Conservation (phyloP, 2,329 filamentous ascomycete species). For the Ascochyta lentis region DNA sequence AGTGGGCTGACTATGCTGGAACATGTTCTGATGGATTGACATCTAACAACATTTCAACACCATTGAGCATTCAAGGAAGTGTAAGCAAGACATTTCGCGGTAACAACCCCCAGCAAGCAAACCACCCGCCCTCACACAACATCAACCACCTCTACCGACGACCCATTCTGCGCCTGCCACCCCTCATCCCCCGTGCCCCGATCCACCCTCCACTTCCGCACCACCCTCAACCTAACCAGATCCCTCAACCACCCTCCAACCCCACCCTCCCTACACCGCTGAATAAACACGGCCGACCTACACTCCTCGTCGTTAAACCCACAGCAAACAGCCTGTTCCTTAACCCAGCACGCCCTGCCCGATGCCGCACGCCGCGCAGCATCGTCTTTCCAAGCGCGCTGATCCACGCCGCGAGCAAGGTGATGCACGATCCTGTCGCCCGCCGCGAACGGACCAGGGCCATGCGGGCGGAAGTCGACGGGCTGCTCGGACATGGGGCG, state of each 20-base stretch:
- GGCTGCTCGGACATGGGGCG: neutral
- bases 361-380: too few relatives aligned
- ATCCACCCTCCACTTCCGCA: conserved; percentile 3
- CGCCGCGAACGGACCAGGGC: neutral
- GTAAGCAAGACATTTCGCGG: too few relatives aligned
- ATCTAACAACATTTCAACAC: too few relatives aligned
- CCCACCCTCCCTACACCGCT: neutral
- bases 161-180: conserved; percentile 2
- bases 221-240: neutral
- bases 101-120: neutral
- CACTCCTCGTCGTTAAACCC: neutral
- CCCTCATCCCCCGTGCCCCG: neutral
- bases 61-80: too few relatives aligned
- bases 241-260: neutral
- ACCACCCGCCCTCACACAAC: neutral
- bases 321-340: conserved; percentile 3
- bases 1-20: neutral
- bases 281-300: neutral
- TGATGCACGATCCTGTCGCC: neutral
- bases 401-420: neutral
- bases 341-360: neutral
- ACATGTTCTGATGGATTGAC: too few relatives aligned
- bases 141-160: neutral
- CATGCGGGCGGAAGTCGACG: neutral
- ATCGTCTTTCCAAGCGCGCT: neutral